Evolutionary conservation across 2,329 filamentous ascomycete genomes (phyloP), one percentile per base, ranked within the genome.

Genomic region (Didymella keratinophila): DNA sequence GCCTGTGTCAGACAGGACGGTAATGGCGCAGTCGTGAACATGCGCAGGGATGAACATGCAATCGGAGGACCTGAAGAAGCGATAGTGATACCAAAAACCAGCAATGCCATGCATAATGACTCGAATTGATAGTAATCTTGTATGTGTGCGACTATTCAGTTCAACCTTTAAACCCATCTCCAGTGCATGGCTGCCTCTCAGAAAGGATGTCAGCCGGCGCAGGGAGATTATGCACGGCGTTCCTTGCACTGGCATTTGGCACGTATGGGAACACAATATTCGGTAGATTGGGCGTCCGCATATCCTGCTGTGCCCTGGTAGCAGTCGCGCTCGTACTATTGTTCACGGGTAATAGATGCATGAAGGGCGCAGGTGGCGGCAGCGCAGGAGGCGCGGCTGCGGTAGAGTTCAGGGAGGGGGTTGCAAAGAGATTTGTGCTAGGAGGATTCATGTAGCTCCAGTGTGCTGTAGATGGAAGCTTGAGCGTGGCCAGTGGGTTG

Each of bases 1-100:
- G 87, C 73, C 75, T 96, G 25, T 76, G 73, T 64, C 73, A 76
- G 66, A 69, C 68, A 55, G 66, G 65, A 16, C 21, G 67, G 52
- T 71, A 23, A 30, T 4, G 5, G 27, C 23, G 23, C 23, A 25
- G n/a, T n/a, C n/a, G n/a, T 25, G 23, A 25, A 25, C 3, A 25
- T 3, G 23, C 23, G 23, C 7, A 25, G 23, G 4, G 4, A 25
- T 25, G 23, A 25, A 25, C 23, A 25, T 25, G 23, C 4, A 25
- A 25, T 25, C 23, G 23, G 23, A 25, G 23, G 23, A 25, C 4
- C 23, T 4, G 23, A 25, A 7, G 23, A 25, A 25, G 3, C 7
- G 23, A 25, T 25, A 25, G 3, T 25, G 23, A 25, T 25, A 25
- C 23, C 23, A 25, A 25, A 25, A 25, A 25, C 23, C 23, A 25